phyloP scores from a whole-genome alignment of 2,329 filamentous ascomycete species.

The Chalara sp. region DNA sequence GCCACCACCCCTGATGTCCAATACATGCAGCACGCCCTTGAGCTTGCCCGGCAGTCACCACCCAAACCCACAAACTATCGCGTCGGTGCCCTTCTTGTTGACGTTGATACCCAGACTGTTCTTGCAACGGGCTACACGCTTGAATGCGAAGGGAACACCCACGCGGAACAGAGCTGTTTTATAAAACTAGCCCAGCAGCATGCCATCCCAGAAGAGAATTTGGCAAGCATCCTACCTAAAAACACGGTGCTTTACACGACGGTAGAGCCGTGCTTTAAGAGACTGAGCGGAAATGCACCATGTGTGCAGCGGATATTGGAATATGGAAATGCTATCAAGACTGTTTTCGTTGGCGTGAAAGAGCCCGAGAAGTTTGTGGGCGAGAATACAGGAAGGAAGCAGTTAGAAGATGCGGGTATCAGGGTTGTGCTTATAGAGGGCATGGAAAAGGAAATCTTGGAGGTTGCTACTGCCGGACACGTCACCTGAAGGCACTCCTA shows the following conservation, averaged over 20 bases:
- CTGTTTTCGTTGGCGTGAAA: conserved; percentile 79
- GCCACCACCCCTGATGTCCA: neutral
- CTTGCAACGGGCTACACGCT: conserved; percentile 84
- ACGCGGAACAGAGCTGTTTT: conserved; percentile 91
- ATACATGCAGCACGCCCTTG: conserved; percentile 66
- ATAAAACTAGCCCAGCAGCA: conserved; percentile 57
- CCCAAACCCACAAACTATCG: conserved; percentile 88
- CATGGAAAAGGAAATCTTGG: conserved; percentile 73
- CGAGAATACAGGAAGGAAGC: conserved; percentile 66
- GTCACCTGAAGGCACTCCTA: neutral
- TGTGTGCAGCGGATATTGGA: conserved; percentile 75
- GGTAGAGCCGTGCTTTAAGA: conserved; percentile 76
- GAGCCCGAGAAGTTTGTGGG: conserved; percentile 90
- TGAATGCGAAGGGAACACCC: conserved; percentile 86
- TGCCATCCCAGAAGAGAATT: conserved; percentile 43
- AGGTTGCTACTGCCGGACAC: conserved; percentile 80
- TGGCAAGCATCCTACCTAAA: conserved; percentile 44
- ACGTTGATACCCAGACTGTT: conserved; percentile 47
- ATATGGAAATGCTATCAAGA: conserved; percentile 49
- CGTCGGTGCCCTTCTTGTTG: conserved; percentile 83
- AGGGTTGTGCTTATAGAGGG: conserved; percentile 66
- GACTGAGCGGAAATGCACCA: conserved; percentile 66
- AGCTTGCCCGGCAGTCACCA: conserved; percentile 71
- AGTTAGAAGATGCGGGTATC: conserved; percentile 66
- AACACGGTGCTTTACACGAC: conserved; percentile 75